Percentiles rank a stretch among this genome's conserved stretches.
phyloP scores from a whole-genome alignment of 306 rosid genomes.

The Cicer bijugum region DNA sequence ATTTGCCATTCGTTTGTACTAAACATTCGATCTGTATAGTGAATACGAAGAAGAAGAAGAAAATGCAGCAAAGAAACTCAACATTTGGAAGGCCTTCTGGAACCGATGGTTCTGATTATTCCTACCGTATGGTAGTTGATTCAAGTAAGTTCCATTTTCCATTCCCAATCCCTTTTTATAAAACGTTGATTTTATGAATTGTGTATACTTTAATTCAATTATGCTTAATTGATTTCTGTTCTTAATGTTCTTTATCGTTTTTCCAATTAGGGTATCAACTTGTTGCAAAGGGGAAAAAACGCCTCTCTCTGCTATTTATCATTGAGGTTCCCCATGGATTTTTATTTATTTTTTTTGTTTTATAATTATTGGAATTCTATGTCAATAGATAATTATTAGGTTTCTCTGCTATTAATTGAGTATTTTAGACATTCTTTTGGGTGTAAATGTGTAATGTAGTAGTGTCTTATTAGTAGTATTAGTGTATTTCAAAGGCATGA shows the following conservation, averaged over 20 bases:
- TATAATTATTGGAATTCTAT: too few species aligned
- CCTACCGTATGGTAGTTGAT: conserved; percentile 88
- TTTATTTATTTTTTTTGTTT: too few species aligned
- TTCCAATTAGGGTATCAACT: conserved; percentile 70
- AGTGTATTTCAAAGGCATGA: too few species aligned
- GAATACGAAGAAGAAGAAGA: not conserved
- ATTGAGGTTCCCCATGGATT: conserved; percentile 42
- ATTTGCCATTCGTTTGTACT: not conserved
- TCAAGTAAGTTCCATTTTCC: conserved; percentile 64
- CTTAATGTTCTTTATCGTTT: not conserved
- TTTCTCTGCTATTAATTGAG: too few species aligned
- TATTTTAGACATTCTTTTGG: too few species aligned
- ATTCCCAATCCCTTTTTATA: not conserved
- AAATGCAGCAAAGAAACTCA: conserved; percentile 68
- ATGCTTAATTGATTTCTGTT: conserved; percentile 2
- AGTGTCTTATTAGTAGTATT: too few species aligned
- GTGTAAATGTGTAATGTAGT: too few species aligned
- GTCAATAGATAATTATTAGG: too few species aligned
- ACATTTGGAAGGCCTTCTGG: conserved; percentile 77
- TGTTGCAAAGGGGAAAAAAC: conserved; percentile 79
- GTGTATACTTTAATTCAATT: not conserved
- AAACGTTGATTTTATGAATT: too few species aligned
- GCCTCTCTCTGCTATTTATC: conserved; percentile 53
- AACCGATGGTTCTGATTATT: conserved; percentile 86
- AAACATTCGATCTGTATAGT: not conserved